Conservation (phyloP, 2,329 filamentous ascomycete genomes). For the Simplicillium aogashimaense region DNA sequence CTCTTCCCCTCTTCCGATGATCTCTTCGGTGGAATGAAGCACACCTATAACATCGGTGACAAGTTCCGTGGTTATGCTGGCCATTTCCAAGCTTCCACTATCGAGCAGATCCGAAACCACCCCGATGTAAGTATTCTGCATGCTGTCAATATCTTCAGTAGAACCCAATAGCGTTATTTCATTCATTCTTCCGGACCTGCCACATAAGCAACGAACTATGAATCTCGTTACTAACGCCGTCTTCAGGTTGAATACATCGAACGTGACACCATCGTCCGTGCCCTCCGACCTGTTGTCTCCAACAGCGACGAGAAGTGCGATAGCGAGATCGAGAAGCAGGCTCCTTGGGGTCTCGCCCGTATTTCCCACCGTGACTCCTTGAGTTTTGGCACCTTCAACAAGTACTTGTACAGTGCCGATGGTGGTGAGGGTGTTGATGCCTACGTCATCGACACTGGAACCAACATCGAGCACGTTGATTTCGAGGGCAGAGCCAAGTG, state of each 20-base stretch:
- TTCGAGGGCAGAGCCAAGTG: slow-evolving; percentile 93
- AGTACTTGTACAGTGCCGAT: slow-evolving; percentile 85
- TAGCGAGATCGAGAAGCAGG: slow-evolving; percentile 72
- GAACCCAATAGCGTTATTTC: too few relatives aligned
- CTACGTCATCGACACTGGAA: slow-evolving; percentile 97
- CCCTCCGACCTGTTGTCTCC: slow-evolving; percentile 44
- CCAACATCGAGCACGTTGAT: slow-evolving; percentile 88
- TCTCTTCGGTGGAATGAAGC: slow-evolving; percentile 78
- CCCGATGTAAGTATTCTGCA: slow-evolving; percentile 75
- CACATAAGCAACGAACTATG: not conserved
- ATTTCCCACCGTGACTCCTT: slow-evolving; percentile 88
- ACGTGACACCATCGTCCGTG: slow-evolving; percentile 86
- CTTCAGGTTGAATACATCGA: slow-evolving; percentile 89
- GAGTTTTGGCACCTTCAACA: slow-evolving; percentile 91
- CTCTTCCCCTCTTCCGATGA: slow-evolving; percentile 59
- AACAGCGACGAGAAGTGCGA: slow-evolving; percentile 31
- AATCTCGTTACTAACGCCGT: not conserved
- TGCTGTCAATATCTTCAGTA: not conserved
- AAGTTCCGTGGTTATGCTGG: slow-evolving; percentile 86
- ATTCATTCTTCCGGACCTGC: too few relatives aligned
- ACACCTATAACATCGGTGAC: slow-evolving; percentile 87
- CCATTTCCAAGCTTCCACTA: slow-evolving; percentile 86
- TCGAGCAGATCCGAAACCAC: slow-evolving; percentile 87
- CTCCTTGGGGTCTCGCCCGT: slow-evolving; percentile 98
- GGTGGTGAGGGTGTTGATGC: slow-evolving; percentile 97